phyloP scores from a whole-genome alignment of 2,329 filamentous ascomycete genomes.

The Phialophora expanda region DNA sequence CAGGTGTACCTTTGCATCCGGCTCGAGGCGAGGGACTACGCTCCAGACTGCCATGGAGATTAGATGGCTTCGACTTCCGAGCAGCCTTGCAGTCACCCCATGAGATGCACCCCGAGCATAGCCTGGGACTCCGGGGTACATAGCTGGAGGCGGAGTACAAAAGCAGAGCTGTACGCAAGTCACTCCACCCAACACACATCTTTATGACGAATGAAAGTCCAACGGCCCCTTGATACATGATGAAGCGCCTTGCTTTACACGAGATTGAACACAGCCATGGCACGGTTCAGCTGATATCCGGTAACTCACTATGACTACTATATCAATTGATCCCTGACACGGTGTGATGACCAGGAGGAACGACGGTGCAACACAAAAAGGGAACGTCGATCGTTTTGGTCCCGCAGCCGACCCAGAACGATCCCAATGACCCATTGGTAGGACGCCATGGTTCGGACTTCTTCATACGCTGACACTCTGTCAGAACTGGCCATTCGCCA shows the following conservation, averaged over 20 bases:
- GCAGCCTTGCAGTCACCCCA: background rate
- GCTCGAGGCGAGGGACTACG: background rate
- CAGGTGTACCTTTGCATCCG: no score
- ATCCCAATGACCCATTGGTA: conserved; percentile 15
- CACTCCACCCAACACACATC: background rate
- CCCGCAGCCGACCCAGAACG: background rate
- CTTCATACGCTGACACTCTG: background rate
- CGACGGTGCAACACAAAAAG: background rate
- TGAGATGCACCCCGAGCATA: background rate
- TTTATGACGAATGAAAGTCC: background rate
- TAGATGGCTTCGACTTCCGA: background rate
- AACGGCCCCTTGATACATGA: background rate
- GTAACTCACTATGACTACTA: background rate
- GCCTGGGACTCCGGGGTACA: no score
- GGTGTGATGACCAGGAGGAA: background rate
- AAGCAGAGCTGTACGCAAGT: background rate
- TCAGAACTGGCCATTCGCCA: conserved; percentile 17
- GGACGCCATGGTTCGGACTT: background rate
- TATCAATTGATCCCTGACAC: background rate
- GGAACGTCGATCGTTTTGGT: conserved; percentile 3
- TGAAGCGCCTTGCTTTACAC: conserved; percentile 16
- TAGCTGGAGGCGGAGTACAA: background rate
- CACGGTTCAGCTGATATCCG: conserved; percentile 23
- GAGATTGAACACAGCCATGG: conserved; percentile 24
- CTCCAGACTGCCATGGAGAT: background rate